Base-by-base conservation (phyloP, 768 basidiomycete genomes). In the Macrolepiota fuliginosa region DNA sequence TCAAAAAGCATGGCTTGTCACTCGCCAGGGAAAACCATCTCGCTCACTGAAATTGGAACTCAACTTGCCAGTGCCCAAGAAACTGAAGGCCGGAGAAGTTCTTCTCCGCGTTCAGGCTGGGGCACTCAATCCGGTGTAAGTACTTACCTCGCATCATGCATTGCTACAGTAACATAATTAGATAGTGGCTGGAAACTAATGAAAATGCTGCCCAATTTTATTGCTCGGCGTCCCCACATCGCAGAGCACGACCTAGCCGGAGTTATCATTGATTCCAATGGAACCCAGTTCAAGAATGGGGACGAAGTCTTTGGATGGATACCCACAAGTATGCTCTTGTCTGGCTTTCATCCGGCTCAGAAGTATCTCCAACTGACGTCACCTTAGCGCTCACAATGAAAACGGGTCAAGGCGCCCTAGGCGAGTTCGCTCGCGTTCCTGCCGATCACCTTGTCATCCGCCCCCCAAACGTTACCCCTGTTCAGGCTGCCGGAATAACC, bases 71-170 rank as follows among this genome's bases (percentile, higher is more conserved):
- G 76, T 79, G 17, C 69, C 76, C n/a, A 72, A 72, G 32, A 62
- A 71, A 25, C 70, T 79, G 36, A 62, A 65, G 13, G 40, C 66
- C 22, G 76, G 73, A 29, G 69, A 77, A 53, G 76, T 77, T 10
- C 67, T 79, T 13, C 69, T 75, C 49, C 73, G 71, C 59, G 68
- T 77, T 5, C 76, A 77, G 45, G 77, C 75, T 35, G 75, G 80
- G 0, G 87, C 88, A 0, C 74, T 92, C 45, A 93, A 93, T 66
- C 89, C 89, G 1, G 78, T 86, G 85, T 89, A 70, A 63, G 81
- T 67, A 37, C 32, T n/a, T 45, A 32, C 10, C 42, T 52, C 12
- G 25, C 22, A 29, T 6, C 47, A 35, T n/a, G 22, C 17, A n/a
- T 58, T 36, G 22, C 24, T 17, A 19, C 17, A 45, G n/a, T 45